Percentiles rank a stretch among this genome's conserved stretches.
phyloP scores from a whole-genome alignment of 177 flowering plant genomes.

The Vitis hybrid region DNA sequence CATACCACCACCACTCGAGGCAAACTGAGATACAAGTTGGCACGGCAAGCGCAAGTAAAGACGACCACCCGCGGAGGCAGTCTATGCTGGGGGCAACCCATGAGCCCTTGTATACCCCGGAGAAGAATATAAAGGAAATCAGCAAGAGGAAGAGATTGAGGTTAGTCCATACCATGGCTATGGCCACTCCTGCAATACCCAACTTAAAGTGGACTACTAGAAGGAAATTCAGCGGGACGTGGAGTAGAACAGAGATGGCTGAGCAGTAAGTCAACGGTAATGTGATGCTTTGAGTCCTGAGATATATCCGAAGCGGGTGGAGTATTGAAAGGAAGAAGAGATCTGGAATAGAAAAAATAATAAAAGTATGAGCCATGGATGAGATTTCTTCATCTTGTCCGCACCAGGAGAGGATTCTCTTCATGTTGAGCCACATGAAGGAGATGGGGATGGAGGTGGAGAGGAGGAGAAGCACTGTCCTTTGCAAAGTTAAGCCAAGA shows the following conservation, averaged over 20 bases:
- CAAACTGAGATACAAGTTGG: slow-evolving; percentile 88
- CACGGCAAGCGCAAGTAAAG: slow-evolving; percentile 63
- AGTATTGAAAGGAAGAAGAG: slow-evolving; percentile 83
- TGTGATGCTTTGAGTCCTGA: slow-evolving; percentile 76
- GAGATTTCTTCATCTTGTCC: slow-evolving; percentile 82
- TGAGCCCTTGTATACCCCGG: slow-evolving; percentile 63
- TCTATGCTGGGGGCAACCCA: slow-evolving; percentile 82
- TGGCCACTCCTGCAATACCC: slow-evolving; percentile 85
- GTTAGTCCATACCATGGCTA: slow-evolving; percentile 85
- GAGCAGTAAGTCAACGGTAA: slow-evolving; percentile 80
- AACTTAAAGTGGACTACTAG: slow-evolving; percentile 63
- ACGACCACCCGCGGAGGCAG: slow-evolving; percentile 76
- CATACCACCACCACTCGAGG: slow-evolving; percentile 99
- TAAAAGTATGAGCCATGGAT: slow-evolving; percentile 64
- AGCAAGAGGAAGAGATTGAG: slow-evolving; percentile 59
- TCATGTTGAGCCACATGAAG: slow-evolving; percentile 83
- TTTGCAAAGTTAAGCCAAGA: slow-evolving; percentile 70
- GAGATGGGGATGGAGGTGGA: slow-evolving; percentile 74
- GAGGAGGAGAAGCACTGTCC: slow-evolving; percentile 80
- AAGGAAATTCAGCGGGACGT: slow-evolving; percentile 74
- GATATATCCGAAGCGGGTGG: slow-evolving; percentile 77
- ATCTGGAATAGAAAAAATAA: slow-evolving; percentile 81
- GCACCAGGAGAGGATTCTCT: slow-evolving; percentile 67
- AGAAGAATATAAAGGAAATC: slow-evolving; percentile 46
- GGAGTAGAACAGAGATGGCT: slow-evolving; percentile 70